Percentiles rank a stretch among this genome's conserved stretches.
These are phyloP conservation scores for Botryotinia narcissicola DNA, from an alignment of 2,329 filamentous ascomycete species.

Conservation along the genomic window DNA sequence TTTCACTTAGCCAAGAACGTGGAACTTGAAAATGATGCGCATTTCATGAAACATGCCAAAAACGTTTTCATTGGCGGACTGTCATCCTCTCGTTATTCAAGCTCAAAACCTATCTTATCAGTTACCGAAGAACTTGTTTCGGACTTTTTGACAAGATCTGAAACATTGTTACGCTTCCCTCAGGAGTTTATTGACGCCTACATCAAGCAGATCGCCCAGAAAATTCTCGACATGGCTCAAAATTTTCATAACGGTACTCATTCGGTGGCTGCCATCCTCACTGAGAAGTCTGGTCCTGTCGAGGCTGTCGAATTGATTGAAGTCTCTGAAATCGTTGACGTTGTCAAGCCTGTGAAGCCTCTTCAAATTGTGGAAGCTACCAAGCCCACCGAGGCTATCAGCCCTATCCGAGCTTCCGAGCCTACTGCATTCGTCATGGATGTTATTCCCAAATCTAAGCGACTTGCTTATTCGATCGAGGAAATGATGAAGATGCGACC, in stretches of 20 bases:
- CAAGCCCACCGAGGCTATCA: background rate
- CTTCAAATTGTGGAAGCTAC: background rate
- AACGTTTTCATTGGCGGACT: slow-evolving; percentile 17
- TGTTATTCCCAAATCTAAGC: background rate
- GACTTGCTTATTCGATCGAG: slow-evolving; percentile 10
- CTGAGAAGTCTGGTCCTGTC: background rate
- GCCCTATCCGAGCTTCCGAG: background rate
- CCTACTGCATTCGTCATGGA: too few relatives aligned
- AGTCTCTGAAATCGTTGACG: background rate
- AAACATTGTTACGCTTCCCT: slow-evolving; percentile 13
- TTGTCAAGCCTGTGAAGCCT: background rate
- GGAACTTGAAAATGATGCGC: slow-evolving; percentile 11
- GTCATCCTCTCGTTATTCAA: slow-evolving; percentile 20
- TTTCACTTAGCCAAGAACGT: slow-evolving; percentile 1
- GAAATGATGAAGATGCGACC: slow-evolving; percentile 13
- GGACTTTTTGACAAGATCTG: slow-evolving; percentile 4
- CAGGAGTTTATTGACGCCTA: slow-evolving; percentile 1
- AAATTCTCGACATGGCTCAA: slow-evolving; percentile 19
- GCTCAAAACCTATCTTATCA: background rate
- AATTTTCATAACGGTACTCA: slow-evolving; percentile 1
- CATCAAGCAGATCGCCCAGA: slow-evolving; percentile 14
- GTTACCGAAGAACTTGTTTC: slow-evolving; percentile 14
- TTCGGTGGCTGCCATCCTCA: background rate
- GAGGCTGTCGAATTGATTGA: background rate
- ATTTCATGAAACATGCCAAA: slow-evolving; percentile 20